These are phyloP conservation scores for Inosperma sp. DNA, from an alignment of 768 basidiomycete genomes.

Conservation along the genomic window DNA sequence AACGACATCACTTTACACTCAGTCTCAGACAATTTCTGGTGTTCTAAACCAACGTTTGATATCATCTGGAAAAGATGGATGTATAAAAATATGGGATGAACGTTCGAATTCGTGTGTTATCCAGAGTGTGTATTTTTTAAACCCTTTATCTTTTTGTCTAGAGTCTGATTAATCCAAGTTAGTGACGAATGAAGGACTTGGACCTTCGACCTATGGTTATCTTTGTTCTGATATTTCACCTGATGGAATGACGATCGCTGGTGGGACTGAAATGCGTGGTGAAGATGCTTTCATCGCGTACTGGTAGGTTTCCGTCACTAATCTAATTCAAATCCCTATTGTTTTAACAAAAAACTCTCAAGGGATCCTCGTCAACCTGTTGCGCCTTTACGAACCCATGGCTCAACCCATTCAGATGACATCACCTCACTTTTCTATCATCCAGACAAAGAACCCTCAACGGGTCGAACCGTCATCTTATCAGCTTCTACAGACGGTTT, in stretches of 20 bases:
- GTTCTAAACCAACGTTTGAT: conserved; percentile 44
- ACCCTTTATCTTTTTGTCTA: no score
- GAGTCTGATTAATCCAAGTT: no score
- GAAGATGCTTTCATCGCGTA: conserved; percentile 82
- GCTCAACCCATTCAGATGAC: conserved; percentile 90
- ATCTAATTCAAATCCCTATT: no score
- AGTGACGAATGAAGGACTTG: no score
- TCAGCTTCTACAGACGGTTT: conserved; percentile 85
- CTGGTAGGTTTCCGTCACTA: conserved; percentile 67
- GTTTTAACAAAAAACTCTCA: no score
- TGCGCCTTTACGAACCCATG: conserved; percentile 67
- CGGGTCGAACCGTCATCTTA: conserved; percentile 45
- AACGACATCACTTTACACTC: conserved; percentile 53
- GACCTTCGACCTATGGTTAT: no score
- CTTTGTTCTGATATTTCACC: conserved; percentile 67
- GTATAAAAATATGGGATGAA: conserved; percentile 72
- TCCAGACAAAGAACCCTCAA: conserved; percentile 14
- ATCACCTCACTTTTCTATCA: conserved; percentile 70
- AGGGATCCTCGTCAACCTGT: conserved; percentile 86
- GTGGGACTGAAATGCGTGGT: conserved; percentile 74
- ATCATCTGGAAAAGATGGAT: conserved; percentile 68
- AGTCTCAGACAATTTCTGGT: conserved; percentile 42
- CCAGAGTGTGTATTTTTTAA: conserved; percentile 52
- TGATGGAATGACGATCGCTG: conserved; percentile 71
- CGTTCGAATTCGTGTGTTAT: conserved; percentile 44